Evolutionary conservation across 1,284 basidiomycete species (phyloP), one percentile per base, ranked within the genome.

Genomic region (Ustilago hordei): DNA sequence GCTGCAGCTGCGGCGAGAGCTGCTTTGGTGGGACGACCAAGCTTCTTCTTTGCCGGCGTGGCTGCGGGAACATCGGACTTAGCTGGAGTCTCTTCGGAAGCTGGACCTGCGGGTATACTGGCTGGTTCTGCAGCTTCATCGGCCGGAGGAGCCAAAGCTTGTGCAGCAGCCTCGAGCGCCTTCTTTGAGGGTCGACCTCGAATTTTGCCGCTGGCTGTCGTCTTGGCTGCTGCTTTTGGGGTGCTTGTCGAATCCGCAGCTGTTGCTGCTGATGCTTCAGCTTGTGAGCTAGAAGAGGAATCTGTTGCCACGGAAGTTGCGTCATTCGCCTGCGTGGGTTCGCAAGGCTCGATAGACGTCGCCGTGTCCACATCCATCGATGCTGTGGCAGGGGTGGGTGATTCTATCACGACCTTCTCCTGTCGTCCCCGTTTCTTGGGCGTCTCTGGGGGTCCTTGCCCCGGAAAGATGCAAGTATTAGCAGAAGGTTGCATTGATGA

Each of bases 151-250:
- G 39, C 39, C 2, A 45, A 28, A 45, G n/a, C 43, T n/a, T 11
- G 43, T 0, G 64, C 41, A 28, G 36, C 31, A 17, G 31, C 45
- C 13, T 57, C 45, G 7, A 53, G 19, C 39, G 59, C 48, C 57
- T 69, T 69, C 31, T 64, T 68, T 7, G 48, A 32, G 2, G 60
- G 55, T 13, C 65, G 55, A 34, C 55, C 65, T 28, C 59, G 54
- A 23, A 48, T 39, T 50, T 62, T 69, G 13, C 36, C 31, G 12
- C 45, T 45, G 9, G 35, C 11, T 17, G 56, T 50, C 15, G 48
- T 43, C 45, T 54, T 59, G 0, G 60, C 43, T 17, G 55, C 28
- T 15, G 19, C 8, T n/a, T 36, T 50, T 7, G 48, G 13, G 31
- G 23, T 32, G 28, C 8, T 8, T 15, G 8, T 50, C 11, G 48